Evolutionary conservation across 768 basidiomycete genomes (phyloP).

Genomic region (Glaciozyma martinii): DNA sequence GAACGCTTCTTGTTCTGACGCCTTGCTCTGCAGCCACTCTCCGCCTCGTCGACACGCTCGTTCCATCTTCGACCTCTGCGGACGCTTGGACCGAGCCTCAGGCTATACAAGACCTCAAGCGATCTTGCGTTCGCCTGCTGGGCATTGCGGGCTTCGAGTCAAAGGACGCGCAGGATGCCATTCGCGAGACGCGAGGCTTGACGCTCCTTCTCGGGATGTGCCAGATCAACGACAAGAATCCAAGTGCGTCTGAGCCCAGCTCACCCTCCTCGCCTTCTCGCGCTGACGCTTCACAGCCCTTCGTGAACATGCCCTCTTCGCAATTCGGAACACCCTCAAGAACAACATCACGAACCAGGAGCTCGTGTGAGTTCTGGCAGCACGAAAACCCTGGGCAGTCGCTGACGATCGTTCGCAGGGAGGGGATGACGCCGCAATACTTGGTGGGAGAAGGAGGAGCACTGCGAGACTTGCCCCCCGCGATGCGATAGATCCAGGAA

Average conservation of each 20-base stretch:
- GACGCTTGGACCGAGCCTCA: background rate
- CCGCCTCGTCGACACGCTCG: background rate
- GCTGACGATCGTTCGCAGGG: background rate
- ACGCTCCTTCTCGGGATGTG: conserved; percentile 19
- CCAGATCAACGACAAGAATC: conserved; percentile 27
- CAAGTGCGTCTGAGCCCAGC: conserved; percentile 10
- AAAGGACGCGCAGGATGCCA: conserved; percentile 1
- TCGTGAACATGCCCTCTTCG: conserved; percentile 82
- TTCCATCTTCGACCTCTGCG: background rate
- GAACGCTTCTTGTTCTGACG: too few relatives aligned
- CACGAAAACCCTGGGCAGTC: background rate
- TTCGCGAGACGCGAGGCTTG: conserved; percentile 8
- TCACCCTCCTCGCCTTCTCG: background rate
- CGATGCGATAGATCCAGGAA: background rate
- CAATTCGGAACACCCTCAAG: conserved; percentile 67
- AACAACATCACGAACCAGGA: conserved; percentile 70
- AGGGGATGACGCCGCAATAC: conserved; percentile 19
- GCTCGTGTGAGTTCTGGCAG: conserved; percentile 49
- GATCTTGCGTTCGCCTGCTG: conserved; percentile 16
- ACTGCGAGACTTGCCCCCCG: too few relatives aligned
- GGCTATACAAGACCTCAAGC: conserved; percentile 12
- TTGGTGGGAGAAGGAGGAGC: conserved; percentile 3
- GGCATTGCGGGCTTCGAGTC: conserved; percentile 8
- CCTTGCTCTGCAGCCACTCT: background rate
- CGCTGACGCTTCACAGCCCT: conserved; percentile 51